Base-by-base conservation (phyloP, 1,284 basidiomycete genomes). In the Volvariella surrecta region DNA sequence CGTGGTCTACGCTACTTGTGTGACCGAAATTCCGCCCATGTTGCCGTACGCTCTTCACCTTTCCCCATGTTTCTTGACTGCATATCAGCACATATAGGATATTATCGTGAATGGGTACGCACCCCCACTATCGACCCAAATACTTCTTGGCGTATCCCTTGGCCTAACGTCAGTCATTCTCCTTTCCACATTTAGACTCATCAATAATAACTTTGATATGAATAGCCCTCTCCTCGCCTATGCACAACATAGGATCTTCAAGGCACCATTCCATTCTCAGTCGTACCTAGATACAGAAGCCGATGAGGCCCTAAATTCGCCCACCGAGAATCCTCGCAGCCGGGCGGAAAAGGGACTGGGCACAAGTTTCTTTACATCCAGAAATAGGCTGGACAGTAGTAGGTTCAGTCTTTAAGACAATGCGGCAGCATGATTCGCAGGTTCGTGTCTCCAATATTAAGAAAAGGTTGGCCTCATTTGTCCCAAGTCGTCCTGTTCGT, bases 1-100 rank as follows among this genome's bases (percentile, higher is more conserved):
- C 62, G 69, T 16, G 80, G 80, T 0, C 63, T 83, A 21, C 70
- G 80, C 13, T 74, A 68, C 52, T 64, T 83, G 10, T 71, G 81
- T 48, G 81, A 83, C 53, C 64, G 74, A 39, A 83, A 83, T 51
- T 53, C 62, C 8, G 66, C 69, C 20, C 80, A 83, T 58, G 56
- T 66, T 43, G 61, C 69, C 45, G 80, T 82, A 50, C 44, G 75
- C 66, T 9, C 11, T 10, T 31, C 21, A 20, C 18, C 24, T 28
- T 39, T 37, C 32, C 18, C 17, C 37, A 38, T 18, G 11, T 37
- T 20, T 46, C 28, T 10, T 7, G 15, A 38, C 40, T 47, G 28
- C 42, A 41, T 37, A 32, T 21, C 42, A 28, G 13, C 9, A 39
- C 34, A 49, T 32, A 30, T 49, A 78, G 75, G 71, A 72, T 49